These are phyloP conservation scores for Sporobolus alterniflorus DNA, from an alignment of 202 grass and related monocot species.

Conservation along the genomic window DNA sequence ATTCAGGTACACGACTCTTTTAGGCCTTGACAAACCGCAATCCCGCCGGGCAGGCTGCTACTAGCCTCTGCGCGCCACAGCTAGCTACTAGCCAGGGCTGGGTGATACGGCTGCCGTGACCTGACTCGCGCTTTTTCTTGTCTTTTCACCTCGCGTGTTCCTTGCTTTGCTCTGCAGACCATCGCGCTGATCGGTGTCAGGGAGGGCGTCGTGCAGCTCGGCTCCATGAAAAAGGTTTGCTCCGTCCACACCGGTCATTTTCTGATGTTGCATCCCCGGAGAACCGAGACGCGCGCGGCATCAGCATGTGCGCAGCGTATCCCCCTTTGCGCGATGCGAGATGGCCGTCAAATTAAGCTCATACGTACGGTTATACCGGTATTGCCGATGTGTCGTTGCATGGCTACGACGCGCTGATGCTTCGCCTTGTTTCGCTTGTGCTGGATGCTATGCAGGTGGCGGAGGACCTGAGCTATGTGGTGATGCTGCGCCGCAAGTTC, in stretches of 20 bases:
- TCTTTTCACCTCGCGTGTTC: neutral
- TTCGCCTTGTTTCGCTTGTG: neutral
- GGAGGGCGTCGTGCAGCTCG: constrained; percentile 95
- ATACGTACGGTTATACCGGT: too few species aligned
- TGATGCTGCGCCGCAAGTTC: constrained; percentile 80
- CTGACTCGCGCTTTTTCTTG: neutral
- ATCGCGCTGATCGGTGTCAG: constrained; percentile 93
- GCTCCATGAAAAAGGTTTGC: constrained; percentile 58
- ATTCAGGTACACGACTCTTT: constrained; percentile 46
- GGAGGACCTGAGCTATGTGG: constrained; percentile 88
- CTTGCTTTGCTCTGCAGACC: constrained; percentile 29
- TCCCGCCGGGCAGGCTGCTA: neutral
- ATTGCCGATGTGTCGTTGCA: neutral
- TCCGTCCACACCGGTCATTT: neutral
- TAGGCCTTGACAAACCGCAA: constrained; percentile 46
- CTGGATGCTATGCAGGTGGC: constrained; percentile 49
- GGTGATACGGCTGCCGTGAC: constrained; percentile 15
- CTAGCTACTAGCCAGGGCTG: neutral
- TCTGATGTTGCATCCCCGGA: too few species aligned
- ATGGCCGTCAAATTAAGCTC: too few species aligned
- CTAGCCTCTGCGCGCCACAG: neutral
- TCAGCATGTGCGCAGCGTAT: too few species aligned
- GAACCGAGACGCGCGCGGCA: too few species aligned
- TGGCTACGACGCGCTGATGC: neutral
- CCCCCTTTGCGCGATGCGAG: too few species aligned